A percentile compares a stretch with the other conserved stretches of the same genome.
Conservation (phyloP, 192 early-diverging fungal genomes). For the Cetraspora pellucida region DNA sequence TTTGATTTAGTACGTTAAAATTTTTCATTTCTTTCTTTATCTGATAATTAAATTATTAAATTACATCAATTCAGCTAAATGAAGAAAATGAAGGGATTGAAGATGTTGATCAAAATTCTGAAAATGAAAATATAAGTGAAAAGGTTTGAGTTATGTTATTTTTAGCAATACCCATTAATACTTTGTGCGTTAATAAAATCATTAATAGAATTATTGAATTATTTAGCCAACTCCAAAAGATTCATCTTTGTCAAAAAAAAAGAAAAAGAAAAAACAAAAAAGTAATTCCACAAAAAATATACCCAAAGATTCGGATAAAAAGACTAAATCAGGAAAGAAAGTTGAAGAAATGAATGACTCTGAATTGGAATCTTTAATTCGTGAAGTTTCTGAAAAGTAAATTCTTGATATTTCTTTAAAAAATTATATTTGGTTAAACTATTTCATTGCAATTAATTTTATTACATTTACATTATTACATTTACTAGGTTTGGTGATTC, state of each 20-base stretch:
- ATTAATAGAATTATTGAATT: not conserved
- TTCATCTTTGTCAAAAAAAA: conserved; percentile 35
- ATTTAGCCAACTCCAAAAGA: not conserved
- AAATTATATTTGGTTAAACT: too few species aligned
- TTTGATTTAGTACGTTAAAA: conserved; percentile 12
- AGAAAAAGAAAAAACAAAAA: conserved; percentile 57
- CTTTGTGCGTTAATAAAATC: too few species aligned
- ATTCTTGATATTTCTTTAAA: conserved; percentile 23
- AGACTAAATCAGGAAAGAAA: conserved; percentile 36
- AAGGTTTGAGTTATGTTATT: not conserved
- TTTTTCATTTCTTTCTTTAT: not conserved
- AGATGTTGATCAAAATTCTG: not conserved
- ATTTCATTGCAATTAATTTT: too few species aligned
- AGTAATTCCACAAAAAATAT: conserved; percentile 43
- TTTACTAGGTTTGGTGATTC: conserved; percentile 14
- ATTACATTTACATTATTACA: not conserved
- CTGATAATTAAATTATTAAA: not conserved
- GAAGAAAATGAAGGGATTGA: conserved; percentile 7
- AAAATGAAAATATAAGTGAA: not conserved
- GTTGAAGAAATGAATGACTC: conserved; percentile 58
- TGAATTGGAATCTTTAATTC: conserved; percentile 67
- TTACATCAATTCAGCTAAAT: not conserved
- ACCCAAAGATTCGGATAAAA: conserved; percentile 7
- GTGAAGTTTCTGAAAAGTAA: conserved; percentile 63
- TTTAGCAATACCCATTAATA: too few species aligned